Evolutionary conservation across 2,329 filamentous ascomycete genomes (phyloP).

Genomic region (Pestalotiopsis sp.): DNA sequence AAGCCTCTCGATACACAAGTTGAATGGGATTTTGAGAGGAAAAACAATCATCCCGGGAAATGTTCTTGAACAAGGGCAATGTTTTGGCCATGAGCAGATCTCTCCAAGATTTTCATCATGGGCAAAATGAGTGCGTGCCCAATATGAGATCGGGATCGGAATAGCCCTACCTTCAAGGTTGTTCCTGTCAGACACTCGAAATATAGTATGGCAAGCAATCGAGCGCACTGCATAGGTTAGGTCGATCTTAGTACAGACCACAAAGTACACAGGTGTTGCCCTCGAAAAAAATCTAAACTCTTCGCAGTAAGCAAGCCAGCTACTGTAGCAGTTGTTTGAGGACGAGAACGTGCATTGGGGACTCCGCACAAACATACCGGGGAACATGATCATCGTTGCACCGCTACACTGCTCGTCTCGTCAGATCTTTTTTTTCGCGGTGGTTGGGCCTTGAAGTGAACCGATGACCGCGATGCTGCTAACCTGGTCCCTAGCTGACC

Average conservation of each 20-base stretch:
- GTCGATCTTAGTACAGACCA: too few relatives aligned
- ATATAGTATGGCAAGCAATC: background rate
- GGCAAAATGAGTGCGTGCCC: background rate
- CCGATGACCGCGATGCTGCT: too few relatives aligned
- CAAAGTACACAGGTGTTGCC: background rate
- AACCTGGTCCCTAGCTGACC: background rate
- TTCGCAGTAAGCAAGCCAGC: background rate
- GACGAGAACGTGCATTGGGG: background rate
- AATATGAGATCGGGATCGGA: background rate
- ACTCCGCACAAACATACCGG: background rate
- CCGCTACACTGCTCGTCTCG: background rate
- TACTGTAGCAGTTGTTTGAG: background rate
- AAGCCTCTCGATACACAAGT: too few relatives aligned
- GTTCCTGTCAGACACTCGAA: background rate
- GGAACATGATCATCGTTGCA: background rate
- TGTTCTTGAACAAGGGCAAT: too few relatives aligned
- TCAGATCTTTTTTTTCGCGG: background rate
- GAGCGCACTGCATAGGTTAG: background rate
- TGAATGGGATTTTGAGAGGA: too few relatives aligned
- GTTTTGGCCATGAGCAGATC: too few relatives aligned
- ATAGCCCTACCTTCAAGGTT: constrained; percentile 1
- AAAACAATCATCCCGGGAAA: too few relatives aligned
- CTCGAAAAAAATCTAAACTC: background rate
- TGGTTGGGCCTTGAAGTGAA: background rate
- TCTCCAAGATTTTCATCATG: too few relatives aligned